Percentiles rank a stretch among this genome's conserved stretches.
phyloP scores from a whole-genome alignment of 2,329 filamentous ascomycete species.

The Colletotrichum sp. region DNA sequence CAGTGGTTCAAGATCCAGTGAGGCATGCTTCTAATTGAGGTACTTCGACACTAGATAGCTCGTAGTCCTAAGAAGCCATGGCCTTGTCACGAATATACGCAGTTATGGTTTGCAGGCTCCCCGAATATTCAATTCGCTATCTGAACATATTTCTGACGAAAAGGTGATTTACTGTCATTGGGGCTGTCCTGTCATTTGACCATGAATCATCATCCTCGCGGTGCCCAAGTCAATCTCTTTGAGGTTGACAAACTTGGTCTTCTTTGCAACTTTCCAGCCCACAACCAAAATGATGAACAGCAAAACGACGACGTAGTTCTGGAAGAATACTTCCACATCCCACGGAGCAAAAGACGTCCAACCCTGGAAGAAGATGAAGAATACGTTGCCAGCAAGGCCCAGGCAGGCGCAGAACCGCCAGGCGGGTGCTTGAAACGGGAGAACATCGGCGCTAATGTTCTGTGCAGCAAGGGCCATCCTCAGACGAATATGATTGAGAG shows the following conservation, averaged over 20 bases:
- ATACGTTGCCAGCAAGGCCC: background rate
- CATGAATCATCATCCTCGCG: background rate
- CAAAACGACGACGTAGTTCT: background rate
- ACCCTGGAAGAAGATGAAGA: background rate
- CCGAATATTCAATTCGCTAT: no score
- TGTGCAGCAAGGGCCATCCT: background rate
- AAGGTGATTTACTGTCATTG: background rate
- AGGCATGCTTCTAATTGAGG: fast-evolving
- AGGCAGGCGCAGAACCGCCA: background rate
- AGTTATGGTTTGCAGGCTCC: background rate
- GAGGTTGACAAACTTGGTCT: background rate
- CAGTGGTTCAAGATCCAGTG: conserved; percentile 29
- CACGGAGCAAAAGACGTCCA: background rate
- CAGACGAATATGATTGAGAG: background rate
- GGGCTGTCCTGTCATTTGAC: background rate
- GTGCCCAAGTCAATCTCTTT: background rate
- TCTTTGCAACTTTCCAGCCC: background rate
- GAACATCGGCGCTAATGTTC: background rate
- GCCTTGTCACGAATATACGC: background rate
- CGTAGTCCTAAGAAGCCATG: background rate
- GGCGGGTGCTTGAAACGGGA: background rate
- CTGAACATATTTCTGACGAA: no score
- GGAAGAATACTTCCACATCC: background rate
- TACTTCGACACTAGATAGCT: fast-evolving
- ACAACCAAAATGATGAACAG: background rate